phyloP scores from a whole-genome alignment of 2,329 filamentous ascomycete genomes.

The Didymellaceae sp. region DNA sequence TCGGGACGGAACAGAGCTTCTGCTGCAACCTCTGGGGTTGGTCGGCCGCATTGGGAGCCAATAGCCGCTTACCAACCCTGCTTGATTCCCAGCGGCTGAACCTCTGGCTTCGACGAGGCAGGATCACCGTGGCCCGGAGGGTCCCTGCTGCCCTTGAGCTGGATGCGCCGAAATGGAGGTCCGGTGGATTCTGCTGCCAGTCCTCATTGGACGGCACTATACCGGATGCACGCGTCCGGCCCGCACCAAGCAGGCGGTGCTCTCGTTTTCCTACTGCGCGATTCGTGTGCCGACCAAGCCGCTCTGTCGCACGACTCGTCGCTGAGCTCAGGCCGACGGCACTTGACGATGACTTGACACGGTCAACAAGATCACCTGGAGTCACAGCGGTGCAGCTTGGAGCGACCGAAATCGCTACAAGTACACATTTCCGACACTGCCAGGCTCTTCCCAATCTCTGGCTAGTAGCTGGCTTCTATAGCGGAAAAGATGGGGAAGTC shows the following conservation, averaged over 20 bases:
- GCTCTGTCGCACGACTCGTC: constrained; percentile 3
- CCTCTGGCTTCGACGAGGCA: constrained; percentile 1
- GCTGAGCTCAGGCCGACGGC: not conserved
- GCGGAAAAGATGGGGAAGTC: not conserved
- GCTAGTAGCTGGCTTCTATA: not conserved
- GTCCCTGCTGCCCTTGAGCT: constrained; percentile 9
- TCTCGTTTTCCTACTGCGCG: constrained; percentile 1
- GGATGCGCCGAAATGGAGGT: constrained; percentile 1
- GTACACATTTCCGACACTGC: too few relatives aligned
- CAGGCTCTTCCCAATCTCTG: too few relatives aligned
- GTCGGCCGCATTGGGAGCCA: constrained; percentile 11
- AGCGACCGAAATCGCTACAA: too few relatives aligned
- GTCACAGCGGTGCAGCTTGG: too few relatives aligned
- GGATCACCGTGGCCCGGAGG: constrained; percentile 1
- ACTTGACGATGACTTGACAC: not conserved
- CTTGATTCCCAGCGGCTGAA: constrained; percentile 1
- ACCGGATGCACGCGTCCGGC: constrained; percentile 1
- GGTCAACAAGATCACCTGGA: too few relatives aligned
- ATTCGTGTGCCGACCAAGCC: constrained; percentile 6
- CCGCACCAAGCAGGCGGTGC: constrained; percentile 13
- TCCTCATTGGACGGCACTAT: not conserved
- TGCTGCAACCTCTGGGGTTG: constrained; percentile 2
- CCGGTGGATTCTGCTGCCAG: not conserved
- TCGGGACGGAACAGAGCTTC: constrained; percentile 7
- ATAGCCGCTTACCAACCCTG: constrained; percentile 7